Evolutionary conservation across 2,329 filamentous ascomycete species (phyloP), one percentile per base, ranked within the genome.

Genomic region (Pseudogymnoascus sp.): DNA sequence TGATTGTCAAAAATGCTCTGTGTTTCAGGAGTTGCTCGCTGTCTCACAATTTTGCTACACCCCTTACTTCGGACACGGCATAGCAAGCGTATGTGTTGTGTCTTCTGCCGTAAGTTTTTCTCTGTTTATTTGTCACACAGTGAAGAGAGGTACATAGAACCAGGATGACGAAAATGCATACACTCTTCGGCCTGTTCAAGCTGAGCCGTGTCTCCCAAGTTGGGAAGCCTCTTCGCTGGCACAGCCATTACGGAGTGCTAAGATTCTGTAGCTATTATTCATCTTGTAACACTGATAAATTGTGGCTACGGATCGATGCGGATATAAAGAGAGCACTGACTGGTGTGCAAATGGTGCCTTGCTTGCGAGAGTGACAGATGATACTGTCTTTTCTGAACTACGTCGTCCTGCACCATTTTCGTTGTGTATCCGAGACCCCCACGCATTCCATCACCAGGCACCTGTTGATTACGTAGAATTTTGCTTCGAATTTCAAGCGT

Each of bases 321-420:
- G 50, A 57, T 33, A 57, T 57, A 57, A 57, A 57, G 50, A 57
- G 50, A 57, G 50, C 50, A 57, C 50, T 57, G 50, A 57, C 50
- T 57, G 50, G 50, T 57, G 9, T 33, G 28, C 50, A 57, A 57
- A 57, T 33, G 33, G 50, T 57, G 19, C 28, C 26, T 57, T 57
- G 50, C 10, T 33, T 57, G 28, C 21, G 28, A 33, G 28, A 17
- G 50, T 38, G 19, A 3, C 17, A 33, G 19, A 35, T 62, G 33
- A 50, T 38, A 33, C 31, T 50, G 11, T 63, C 33, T 57, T 11
- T 59, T 36, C 21, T 57, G 5, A 57, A 33, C 33, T 19, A 10
- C 28, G 50, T 57, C 17, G n/a, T 57, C 33, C 50, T 21, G 17
- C 50, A 33, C 33, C 33, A 21, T 33, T 33, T 33, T 10, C 28